phyloP scores from a whole-genome alignment of 306 rosid genomes.

The Malus domestica region DNA sequence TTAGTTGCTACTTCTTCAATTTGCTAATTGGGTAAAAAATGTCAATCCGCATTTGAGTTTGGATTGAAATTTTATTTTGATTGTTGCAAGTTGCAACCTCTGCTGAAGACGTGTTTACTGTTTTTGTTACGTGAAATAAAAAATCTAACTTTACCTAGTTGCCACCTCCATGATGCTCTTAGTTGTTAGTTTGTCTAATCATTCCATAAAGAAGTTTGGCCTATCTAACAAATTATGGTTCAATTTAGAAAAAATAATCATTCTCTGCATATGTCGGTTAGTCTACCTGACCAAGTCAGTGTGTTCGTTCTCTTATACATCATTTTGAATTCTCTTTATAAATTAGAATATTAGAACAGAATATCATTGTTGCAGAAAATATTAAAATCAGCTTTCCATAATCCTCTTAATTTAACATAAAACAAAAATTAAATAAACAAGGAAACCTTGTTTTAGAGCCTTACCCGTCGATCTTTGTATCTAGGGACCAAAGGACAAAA shows the following conservation, averaged over 20 bases:
- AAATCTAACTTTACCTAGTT: no score
- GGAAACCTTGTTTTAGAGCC: background rate
- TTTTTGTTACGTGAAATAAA: no score
- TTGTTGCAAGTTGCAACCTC: no score
- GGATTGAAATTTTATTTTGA: no score
- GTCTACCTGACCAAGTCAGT: fast-evolving
- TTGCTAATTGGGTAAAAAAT: no score
- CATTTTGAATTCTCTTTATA: no score
- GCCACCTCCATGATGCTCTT: no score
- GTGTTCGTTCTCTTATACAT: background rate
- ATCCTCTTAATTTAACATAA: background rate
- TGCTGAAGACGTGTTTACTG: no score
- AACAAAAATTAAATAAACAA: background rate
- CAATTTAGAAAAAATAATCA: background rate
- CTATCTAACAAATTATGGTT: background rate
- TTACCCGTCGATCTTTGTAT: background rate
- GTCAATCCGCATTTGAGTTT: no score
- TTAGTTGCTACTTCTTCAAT: no score
- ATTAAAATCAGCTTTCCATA: background rate
- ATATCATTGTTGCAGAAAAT: background rate
- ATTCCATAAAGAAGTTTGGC: background rate
- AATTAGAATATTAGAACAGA: no score
- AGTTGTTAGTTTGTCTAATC: background rate
- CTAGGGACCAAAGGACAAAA: background rate
- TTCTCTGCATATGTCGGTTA: background rate